Percentiles rank a stretch among this genome's conserved stretches.
phyloP scores from a whole-genome alignment of 805 yeast species.

The Henningerozyma blattae region DNA sequence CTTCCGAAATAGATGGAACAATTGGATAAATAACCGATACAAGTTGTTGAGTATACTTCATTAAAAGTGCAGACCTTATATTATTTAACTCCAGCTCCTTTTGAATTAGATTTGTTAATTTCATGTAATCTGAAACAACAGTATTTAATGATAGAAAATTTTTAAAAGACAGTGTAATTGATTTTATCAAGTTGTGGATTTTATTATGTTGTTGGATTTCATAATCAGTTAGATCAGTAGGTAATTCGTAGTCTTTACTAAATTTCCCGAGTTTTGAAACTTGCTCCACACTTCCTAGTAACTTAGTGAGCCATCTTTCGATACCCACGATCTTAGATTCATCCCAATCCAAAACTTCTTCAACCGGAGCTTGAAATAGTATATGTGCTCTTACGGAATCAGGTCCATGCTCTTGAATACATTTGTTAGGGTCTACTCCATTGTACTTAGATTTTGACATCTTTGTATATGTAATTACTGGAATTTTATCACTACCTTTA shows the following conservation, averaged over 20 bases:
- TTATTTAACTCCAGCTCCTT: constrained; percentile 27
- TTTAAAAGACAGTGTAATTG: constrained; percentile 49
- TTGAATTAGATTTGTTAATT: constrained; percentile 45
- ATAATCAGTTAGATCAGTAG: constrained; percentile 19
- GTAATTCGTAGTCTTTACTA: constrained; percentile 5
- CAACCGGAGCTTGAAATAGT: constrained; percentile 81
- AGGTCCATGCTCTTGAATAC: constrained; percentile 71
- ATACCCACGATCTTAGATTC: constrained; percentile 77
- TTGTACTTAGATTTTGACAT: constrained; percentile 96
- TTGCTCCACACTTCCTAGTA: constrained; percentile 23
- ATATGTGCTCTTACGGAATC: constrained; percentile 93
- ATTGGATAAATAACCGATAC: constrained; percentile 66
- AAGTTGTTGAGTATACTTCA: constrained; percentile 40
- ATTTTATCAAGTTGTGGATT: constrained; percentile 33
- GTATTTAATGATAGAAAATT: constrained; percentile 62
- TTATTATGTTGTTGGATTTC: constrained; percentile 53
- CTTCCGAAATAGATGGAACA: constrained; percentile 73
- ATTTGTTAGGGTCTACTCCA: constrained; percentile 81
- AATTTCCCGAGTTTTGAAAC: constrained; percentile 3
- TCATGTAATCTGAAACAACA: constrained; percentile 83
- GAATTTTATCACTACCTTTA: constrained; percentile 36
- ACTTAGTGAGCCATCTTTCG: constrained; percentile 71
- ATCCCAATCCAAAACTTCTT: constrained; percentile 81
- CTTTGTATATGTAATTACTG: constrained; percentile 62
- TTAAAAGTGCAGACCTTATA: constrained; percentile 30